These are phyloP conservation scores for Tetrapyrgos nigripes DNA, from an alignment of 1,284 basidiomycete genomes.

Conservation along the genomic window DNA sequence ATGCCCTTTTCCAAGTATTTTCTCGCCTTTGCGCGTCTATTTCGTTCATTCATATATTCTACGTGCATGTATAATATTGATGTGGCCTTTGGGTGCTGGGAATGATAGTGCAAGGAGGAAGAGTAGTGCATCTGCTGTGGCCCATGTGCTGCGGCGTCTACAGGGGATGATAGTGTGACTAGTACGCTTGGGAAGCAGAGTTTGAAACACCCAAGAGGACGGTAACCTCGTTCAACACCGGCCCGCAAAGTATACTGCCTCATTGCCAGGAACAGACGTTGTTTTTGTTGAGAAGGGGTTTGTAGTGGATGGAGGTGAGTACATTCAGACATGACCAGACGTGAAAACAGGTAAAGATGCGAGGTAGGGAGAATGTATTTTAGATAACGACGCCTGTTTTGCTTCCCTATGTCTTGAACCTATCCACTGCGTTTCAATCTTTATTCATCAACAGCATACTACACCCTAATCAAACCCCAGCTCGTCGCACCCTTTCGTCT, in stretches of 20 bases:
- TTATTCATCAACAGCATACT: too few relatives aligned
- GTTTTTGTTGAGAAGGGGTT: constrained; percentile 88
- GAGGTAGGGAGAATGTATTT: too few relatives aligned
- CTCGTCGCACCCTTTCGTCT: too few relatives aligned
- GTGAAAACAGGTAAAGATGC: too few relatives aligned
- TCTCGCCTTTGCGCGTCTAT: not conserved
- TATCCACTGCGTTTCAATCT: too few relatives aligned
- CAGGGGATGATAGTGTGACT: constrained; percentile 15
- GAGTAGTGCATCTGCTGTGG: too few relatives aligned
- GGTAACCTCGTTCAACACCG: constrained; percentile 90
- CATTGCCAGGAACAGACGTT: constrained; percentile 99
- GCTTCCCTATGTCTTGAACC: too few relatives aligned
- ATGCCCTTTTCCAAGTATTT: constrained; percentile 6
- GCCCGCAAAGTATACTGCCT: constrained; percentile 86
- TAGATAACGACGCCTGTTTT: too few relatives aligned
- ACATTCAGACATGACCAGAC: too few relatives aligned
- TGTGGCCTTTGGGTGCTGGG: constrained; percentile 76
- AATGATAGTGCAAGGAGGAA: constrained; percentile 55
- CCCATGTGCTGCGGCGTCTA: too few relatives aligned
- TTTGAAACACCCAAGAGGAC: constrained; percentile 38
- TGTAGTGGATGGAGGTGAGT: constrained; percentile 75
- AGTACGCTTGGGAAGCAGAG: constrained; percentile 22
- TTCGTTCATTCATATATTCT: too few relatives aligned
- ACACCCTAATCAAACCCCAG: too few relatives aligned
- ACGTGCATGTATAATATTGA: constrained; percentile 17